Percentiles rank a stretch among this genome's conserved stretches.
Evolutionary conservation across 2,329 filamentous ascomycete species (phyloP).

Genomic region (Pyrenophora teres): DNA sequence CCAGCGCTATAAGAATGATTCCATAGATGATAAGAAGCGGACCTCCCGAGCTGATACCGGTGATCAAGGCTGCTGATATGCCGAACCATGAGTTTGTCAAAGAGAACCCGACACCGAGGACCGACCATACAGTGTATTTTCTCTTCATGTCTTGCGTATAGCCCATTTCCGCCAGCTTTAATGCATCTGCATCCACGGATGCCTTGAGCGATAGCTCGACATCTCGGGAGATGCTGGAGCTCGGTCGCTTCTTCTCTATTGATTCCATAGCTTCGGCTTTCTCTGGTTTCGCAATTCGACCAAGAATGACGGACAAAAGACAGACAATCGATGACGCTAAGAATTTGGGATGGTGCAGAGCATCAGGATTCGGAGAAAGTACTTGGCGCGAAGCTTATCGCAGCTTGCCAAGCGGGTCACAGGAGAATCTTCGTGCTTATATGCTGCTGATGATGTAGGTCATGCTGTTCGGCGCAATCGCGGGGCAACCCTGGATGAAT

Average conservation of each 20-base stretch:
- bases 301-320: neutral
- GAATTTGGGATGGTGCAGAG: neutral
- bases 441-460: neutral
- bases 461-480: conserved; percentile 1
- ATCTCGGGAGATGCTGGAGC: conserved; percentile 14
- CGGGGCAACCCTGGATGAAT: neutral
- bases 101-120: conserved; percentile 57
- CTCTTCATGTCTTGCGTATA: conserved; percentile 55
- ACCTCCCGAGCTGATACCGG: conserved; percentile 57
- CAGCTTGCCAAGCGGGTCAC: conserved; percentile 7
- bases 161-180: conserved; percentile 55
- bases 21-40: conserved; percentile 57
- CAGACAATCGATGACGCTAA: neutral
- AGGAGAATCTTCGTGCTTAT: conserved; percentile 10
- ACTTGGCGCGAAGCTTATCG: conserved; percentile 19
- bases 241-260: conserved; percentile 19
- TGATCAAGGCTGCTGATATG: conserved; percentile 55
- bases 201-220: conserved; percentile 13
- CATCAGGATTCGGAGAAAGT: neutral
- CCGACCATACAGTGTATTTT: conserved; percentile 56
- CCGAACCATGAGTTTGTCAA: conserved; percentile 60
- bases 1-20: conserved; percentile 53
- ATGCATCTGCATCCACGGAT: conserved; percentile 46
- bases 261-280: conserved; percentile 5
- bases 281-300: neutral